These are phyloP conservation scores for Xylaria sp. DNA, from an alignment of 2,329 filamentous ascomycete genomes.

Conservation along the genomic window DNA sequence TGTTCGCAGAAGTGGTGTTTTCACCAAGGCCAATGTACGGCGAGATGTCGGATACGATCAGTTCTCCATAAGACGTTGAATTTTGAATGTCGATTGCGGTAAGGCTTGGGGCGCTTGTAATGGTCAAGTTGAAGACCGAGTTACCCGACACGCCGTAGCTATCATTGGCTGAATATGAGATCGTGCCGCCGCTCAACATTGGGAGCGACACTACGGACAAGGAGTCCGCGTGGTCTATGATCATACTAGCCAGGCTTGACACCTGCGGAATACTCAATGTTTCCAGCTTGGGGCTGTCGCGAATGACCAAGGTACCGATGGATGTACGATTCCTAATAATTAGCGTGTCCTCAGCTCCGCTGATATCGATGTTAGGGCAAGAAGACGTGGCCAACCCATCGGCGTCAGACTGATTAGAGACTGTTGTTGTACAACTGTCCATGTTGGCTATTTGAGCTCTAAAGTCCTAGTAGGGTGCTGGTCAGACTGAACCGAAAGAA, in stretches of 20 bases:
- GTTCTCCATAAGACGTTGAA: not conserved
- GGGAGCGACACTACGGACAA: not conserved
- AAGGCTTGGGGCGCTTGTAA: not conserved
- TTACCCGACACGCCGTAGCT: not conserved
- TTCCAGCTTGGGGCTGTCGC: not conserved
- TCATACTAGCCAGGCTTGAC: not conserved
- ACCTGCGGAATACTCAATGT: not conserved
- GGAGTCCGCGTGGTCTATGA: not conserved
- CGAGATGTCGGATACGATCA: not conserved
- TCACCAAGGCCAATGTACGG: not conserved
- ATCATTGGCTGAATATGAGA: not conserved
- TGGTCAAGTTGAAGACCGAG: not conserved
- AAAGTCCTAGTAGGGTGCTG: no score
- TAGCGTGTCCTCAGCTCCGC: slow-evolving; percentile 1
- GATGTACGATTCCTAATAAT: not conserved
- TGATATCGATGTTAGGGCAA: not conserved
- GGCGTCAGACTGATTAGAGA: not conserved
- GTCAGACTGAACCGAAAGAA: no score
- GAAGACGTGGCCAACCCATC: not conserved
- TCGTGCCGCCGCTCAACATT: not conserved
- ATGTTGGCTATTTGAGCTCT: no score
- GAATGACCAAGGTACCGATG: not conserved
- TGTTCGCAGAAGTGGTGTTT: not conserved
- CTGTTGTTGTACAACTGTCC: not conserved
- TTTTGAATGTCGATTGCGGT: not conserved